Base-by-base conservation (phyloP, 257 asterid genomes). In the Solanum medicagineum region DNA sequence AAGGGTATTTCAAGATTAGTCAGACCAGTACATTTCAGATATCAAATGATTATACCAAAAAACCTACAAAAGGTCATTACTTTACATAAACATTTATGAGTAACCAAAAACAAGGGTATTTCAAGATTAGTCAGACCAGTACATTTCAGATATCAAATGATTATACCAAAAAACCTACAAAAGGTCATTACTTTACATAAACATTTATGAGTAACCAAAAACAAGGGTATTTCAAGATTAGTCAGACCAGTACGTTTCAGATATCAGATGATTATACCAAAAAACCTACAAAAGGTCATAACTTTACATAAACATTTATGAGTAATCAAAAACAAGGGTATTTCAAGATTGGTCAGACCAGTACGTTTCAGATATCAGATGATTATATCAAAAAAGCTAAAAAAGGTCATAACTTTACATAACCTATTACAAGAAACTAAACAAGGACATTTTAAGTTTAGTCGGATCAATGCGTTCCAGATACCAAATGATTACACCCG, bases 171-270 rank as follows among this genome's bases (percentile, higher is more conserved):
- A 20, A 20, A 57, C 29, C 29, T 29, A 29, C 29, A 29, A 29
- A 29, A 29, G 29, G 29, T 29, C 24, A 56, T 19, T 19, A 17
- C 29, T 83, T 83, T 55, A 71, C 87, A 22, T 89, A 90, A 81
- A 93, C 95, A 84, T 84, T 92, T 49, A 29, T 29, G 63, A 60
- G 85, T 14, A 90, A 40, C 95, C 91, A 1, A 88, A 8, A 81
- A 83, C 56, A 69, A 45, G 29, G 42, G 75, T 54, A 70, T 8
- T 7, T 69, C 17, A 16, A 79, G 26, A 16, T 53, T 53, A 16
- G 26, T 69, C 26, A 14, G 0, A 15, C 51, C 40, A 36, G 40
- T 36, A 36, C 40, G 40, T 36, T 36, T 36, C 40, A 36, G 40
- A 36, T 36, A 32, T 7, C 15, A 3, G 19, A 65, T 15, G 44